Conservation (phyloP, 2,329 filamentous ascomycete species). For the Colletotrichum sp. region DNA sequence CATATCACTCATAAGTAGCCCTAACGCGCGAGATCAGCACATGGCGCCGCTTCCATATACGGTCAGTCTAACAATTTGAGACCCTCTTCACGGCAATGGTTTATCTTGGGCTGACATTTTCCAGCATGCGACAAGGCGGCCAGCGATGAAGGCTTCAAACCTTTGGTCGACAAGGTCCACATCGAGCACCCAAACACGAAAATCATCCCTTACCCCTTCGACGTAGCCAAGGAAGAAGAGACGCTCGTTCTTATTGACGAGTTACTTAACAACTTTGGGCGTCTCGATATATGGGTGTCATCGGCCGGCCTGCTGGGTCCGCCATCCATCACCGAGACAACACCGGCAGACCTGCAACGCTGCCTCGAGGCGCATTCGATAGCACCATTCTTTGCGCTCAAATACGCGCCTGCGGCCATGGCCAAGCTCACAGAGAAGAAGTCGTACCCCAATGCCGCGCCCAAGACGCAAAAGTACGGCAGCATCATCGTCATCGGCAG, state of each 20-base stretch:
- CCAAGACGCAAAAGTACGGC: slow-evolving; percentile 65
- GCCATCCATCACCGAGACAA: slow-evolving; percentile 59
- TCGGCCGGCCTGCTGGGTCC: slow-evolving; percentile 63
- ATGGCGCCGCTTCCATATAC: slow-evolving; percentile 69
- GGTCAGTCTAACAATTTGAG: slow-evolving; percentile 32
- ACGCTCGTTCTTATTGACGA: slow-evolving; percentile 68
- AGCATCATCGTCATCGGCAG: slow-evolving; percentile 66
- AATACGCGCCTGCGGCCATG: slow-evolving; percentile 70
- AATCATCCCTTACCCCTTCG: slow-evolving; percentile 66
- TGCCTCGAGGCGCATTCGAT: slow-evolving; percentile 66
- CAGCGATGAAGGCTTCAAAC: slow-evolving; percentile 40
- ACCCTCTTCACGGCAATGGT: neutral
- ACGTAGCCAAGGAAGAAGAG: slow-evolving; percentile 62
- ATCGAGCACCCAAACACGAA: slow-evolving; percentile 59
- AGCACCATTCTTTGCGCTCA: slow-evolving; percentile 69
- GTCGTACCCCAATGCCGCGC: slow-evolving; percentile 65
- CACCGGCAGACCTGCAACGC: slow-evolving; percentile 58
- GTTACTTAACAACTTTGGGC: slow-evolving; percentile 62
- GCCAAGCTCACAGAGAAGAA: slow-evolving; percentile 58
- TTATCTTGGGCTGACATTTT: neutral
- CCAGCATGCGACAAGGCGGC: slow-evolving; percentile 54
- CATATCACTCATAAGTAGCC: neutral
- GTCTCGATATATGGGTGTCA: slow-evolving; percentile 67
- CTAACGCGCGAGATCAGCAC: slow-evolving; percentile 44
- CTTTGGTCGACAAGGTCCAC: slow-evolving; percentile 46